phyloP scores from a whole-genome alignment of 495 filamentous ascomycete species.

The Hypoxylon rickii region DNA sequence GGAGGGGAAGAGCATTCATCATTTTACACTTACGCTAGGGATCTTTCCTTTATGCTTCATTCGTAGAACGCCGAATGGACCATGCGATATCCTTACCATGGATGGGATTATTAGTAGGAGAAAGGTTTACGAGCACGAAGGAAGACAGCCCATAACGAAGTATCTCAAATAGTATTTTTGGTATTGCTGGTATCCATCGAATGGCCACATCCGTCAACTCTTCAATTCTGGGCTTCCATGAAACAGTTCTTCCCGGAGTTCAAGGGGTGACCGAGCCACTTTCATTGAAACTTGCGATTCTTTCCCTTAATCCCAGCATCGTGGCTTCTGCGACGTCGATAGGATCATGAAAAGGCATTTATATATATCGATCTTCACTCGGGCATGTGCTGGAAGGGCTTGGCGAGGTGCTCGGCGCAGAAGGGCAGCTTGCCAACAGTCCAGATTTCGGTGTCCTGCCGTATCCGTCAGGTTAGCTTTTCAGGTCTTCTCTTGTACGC shows the following conservation, averaged over 20 bases:
- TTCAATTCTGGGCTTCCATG: too few species aligned
- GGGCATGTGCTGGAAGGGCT: slow-evolving; percentile 67
- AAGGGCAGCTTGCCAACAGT: slow-evolving; percentile 69
- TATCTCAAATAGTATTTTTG: too few species aligned
- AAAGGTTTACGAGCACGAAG: too few species aligned
- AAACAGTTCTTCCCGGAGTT: too few species aligned
- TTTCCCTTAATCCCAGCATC: background rate
- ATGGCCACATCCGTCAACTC: too few species aligned
- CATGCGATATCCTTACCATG: too few species aligned
- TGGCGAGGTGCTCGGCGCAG: slow-evolving; percentile 64
- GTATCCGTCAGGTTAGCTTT: too few species aligned
- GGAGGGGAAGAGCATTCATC: background rate
- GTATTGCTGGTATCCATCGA: background rate
- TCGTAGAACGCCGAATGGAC: too few species aligned
- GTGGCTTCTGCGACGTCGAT: background rate
- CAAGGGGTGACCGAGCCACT: too few species aligned
- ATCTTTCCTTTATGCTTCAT: background rate
- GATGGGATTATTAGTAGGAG: too few species aligned
- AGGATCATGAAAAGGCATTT: background rate
- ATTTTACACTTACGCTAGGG: background rate
- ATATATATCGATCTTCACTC: slow-evolving; percentile 41
- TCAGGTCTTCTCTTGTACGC: background rate
- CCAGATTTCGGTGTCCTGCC: slow-evolving; percentile 71
- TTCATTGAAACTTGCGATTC: too few species aligned
- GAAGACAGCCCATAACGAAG: too few species aligned